Evolutionary conservation across 75 land plant genomes (phyloP).

Genomic region (Selaginella moellendorffii): DNA sequence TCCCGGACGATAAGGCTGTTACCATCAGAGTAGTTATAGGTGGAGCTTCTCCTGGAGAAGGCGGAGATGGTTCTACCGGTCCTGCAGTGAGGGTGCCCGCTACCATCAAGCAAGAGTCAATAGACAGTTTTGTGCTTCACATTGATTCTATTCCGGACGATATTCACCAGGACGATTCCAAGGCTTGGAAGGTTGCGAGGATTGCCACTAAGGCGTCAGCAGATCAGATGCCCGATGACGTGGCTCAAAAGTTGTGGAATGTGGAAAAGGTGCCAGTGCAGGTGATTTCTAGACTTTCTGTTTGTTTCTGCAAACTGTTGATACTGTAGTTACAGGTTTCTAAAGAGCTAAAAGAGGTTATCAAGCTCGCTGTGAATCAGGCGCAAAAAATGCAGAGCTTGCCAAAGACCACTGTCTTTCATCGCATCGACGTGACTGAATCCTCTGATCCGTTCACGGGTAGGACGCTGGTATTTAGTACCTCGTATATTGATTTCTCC

Average conservation of each 20-base stretch:
- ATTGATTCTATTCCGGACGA: slow-evolving; percentile 27
- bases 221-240: slow-evolving; percentile 23
- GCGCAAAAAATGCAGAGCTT: slow-evolving; percentile 50
- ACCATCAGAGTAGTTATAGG: slow-evolving; percentile 55
- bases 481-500: background rate
- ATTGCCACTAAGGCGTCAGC: slow-evolving; percentile 28
- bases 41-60: slow-evolving; percentile 40
- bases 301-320: background rate
- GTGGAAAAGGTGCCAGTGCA: background rate
- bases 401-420: slow-evolving; percentile 48
- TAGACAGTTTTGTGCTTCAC: slow-evolving; percentile 51
- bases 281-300: background rate
- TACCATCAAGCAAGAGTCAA: slow-evolving; percentile 38
- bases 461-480: background rate
- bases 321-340: slow-evolving; percentile 38
- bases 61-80: slow-evolving; percentile 39
- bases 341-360: slow-evolving; percentile 56
- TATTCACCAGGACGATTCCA: background rate
- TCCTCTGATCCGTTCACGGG: slow-evolving; percentile 70
- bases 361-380: slow-evolving; percentile 71
- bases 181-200: slow-evolving; percentile 32
- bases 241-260: slow-evolving; percentile 21
- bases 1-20: slow-evolving; percentile 14
- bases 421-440: slow-evolving; percentile 36
- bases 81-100: slow-evolving; percentile 56